Percentiles rank a stretch among this genome's conserved stretches.
Evolutionary conservation across 2,329 filamentous ascomycete species (phyloP).

Genomic region (Arthrobotrys megalospora): DNA sequence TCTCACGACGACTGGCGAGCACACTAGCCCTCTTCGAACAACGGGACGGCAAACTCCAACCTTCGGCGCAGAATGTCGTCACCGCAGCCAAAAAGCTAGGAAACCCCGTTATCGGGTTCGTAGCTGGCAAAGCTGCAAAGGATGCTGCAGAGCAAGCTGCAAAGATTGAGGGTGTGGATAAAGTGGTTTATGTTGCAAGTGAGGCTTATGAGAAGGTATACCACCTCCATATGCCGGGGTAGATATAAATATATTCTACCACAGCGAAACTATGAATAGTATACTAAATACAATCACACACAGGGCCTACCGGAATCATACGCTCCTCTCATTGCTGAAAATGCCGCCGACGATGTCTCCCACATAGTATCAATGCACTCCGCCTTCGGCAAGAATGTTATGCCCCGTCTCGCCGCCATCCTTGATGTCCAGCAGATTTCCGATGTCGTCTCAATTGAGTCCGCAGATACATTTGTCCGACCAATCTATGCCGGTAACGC

Average conservation of each 20-base stretch:
- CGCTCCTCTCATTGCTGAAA: constrained; percentile 92
- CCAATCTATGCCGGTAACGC: constrained; percentile 99
- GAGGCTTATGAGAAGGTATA: constrained; percentile 89
- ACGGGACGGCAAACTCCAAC: constrained; percentile 86
- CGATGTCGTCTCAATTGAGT: constrained; percentile 87
- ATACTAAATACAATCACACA: constrained; percentile 3
- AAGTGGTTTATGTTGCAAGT: constrained; percentile 90
- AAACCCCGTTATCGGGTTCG: constrained; percentile 85
- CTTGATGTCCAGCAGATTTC: constrained; percentile 94
- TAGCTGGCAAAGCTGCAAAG: constrained; percentile 86
- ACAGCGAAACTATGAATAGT: constrained; percentile 23
- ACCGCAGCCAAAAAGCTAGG: constrained; percentile 89
- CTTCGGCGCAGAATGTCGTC: constrained; percentile 85
- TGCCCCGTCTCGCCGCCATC: constrained; percentile 91
- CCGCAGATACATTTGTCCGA: constrained; percentile 93
- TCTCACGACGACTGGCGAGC: constrained; percentile 69
- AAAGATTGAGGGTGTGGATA: constrained; percentile 90
- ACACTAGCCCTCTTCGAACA: constrained; percentile 94
- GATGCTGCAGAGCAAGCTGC: constrained; percentile 84
- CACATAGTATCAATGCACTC: constrained; percentile 93
- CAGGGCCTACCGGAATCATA: constrained; percentile 93
- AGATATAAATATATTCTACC: constrained; percentile 22
- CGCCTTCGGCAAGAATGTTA: constrained; percentile 94
- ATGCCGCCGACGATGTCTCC: constrained; percentile 94
- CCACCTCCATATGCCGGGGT: constrained; percentile 5